These are phyloP conservation scores for Phycomyces blakesleeanus DNA, from an alignment of 192 early-diverging fungal genomes.

Conservation along the genomic window DNA sequence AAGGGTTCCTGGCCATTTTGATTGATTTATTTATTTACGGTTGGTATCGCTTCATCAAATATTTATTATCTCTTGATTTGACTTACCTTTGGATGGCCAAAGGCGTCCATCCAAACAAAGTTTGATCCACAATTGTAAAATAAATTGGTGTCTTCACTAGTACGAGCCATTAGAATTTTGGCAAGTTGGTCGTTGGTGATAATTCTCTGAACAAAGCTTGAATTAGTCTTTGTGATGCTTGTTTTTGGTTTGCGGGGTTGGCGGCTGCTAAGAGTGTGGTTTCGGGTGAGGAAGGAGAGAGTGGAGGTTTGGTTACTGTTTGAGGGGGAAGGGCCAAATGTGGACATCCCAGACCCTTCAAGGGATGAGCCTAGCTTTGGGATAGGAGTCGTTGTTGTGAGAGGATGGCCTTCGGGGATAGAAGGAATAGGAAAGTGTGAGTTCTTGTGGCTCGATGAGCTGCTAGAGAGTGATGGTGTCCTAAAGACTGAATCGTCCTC, in stretches of 20 bases:
- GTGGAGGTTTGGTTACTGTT: conserved; percentile 11
- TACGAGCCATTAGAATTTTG: conserved; percentile 52
- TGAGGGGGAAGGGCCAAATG: conserved; percentile 13
- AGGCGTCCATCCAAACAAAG: conserved; percentile 71
- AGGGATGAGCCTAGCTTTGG: conserved; percentile 6
- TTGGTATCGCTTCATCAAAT: not conserved
- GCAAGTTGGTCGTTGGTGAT: conserved; percentile 69
- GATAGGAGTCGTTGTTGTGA: not conserved
- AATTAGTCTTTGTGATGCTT: conserved; percentile 71
- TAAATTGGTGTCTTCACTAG: conserved; percentile 61
- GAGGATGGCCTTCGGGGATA: not conserved
- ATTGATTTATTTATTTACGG: not conserved
- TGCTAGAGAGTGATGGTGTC: conserved; percentile 17
- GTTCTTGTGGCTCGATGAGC: conserved; percentile 2
- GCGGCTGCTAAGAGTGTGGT: conserved; percentile 11
- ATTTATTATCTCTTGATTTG: not conserved
- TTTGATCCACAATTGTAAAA: conserved; percentile 71
- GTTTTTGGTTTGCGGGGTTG: conserved; percentile 48
- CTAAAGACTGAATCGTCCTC: conserved; percentile 11
- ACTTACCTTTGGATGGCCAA: conserved; percentile 55
- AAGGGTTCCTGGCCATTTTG: conserved; percentile 62
- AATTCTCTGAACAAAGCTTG: conserved; percentile 67
- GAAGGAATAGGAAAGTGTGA: not conserved
- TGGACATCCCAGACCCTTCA: conserved; percentile 1
- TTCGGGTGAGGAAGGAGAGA: conserved; percentile 17